Percentiles rank a stretch among this genome's conserved stretches.
These are phyloP conservation scores for Boletus speciosus DNA, from an alignment of 768 basidiomycete genomes.

Conservation along the genomic window DNA sequence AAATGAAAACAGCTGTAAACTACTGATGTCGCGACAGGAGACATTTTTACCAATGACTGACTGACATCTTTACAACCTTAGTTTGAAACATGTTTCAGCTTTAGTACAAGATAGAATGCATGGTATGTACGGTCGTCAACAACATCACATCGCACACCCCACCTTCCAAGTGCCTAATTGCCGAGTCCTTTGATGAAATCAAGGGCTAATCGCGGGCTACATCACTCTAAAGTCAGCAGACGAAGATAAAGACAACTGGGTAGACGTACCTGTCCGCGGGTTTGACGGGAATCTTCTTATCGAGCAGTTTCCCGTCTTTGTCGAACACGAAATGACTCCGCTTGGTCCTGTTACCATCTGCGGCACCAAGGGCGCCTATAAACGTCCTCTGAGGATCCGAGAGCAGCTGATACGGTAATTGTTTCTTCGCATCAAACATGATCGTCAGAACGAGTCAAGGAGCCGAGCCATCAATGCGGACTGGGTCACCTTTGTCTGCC, in stretches of 20 bases:
- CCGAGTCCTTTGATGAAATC: conserved; percentile 58
- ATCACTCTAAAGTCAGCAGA: background rate
- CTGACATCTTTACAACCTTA: no score
- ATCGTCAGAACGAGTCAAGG: conserved; percentile 1
- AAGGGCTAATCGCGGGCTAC: conserved; percentile 60
- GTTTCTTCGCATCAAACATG: conserved; percentile 49
- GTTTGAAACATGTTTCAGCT: background rate
- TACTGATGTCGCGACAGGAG: no score
- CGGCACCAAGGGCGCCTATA: conserved; percentile 80
- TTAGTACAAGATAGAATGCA: conserved; percentile 6
- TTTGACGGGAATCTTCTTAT: conserved; percentile 82
- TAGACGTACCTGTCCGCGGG: conserved; percentile 69
- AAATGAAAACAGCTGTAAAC: no score
- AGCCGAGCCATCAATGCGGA: background rate
- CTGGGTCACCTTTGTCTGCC: conserved; percentile 74
- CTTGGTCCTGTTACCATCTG: conserved; percentile 76
- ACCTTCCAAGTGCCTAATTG: conserved; percentile 5
- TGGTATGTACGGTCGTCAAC: conserved; percentile 3
- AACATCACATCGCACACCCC: background rate
- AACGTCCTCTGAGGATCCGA: conserved; percentile 84
- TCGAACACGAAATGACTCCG: conserved; percentile 93
- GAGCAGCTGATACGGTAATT: conserved; percentile 79
- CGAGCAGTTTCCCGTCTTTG: conserved; percentile 84
- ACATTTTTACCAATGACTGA: no score
- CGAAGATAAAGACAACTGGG: background rate